These are phyloP conservation scores for Myxozyma neglecta DNA, from an alignment of 805 yeast species.

Conservation along the genomic window DNA sequence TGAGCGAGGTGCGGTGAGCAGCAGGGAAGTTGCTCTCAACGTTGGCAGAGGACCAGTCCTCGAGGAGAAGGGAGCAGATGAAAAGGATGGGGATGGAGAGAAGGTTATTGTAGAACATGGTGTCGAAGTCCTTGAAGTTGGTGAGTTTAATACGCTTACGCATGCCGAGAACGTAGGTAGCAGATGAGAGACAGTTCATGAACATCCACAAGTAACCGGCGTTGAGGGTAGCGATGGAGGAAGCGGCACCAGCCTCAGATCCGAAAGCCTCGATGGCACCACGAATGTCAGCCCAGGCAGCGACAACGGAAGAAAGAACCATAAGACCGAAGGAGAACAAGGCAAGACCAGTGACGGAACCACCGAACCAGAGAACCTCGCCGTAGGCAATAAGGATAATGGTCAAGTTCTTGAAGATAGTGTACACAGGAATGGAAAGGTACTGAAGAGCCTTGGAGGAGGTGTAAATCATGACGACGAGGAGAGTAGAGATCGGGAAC, in stretches of 20 bases:
- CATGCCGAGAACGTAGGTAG: conserved; percentile 89
- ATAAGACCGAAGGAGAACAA: conserved; percentile 83
- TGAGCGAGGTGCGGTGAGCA: conserved; percentile 63
- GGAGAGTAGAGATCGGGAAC: conserved; percentile 84
- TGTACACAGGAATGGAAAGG: conserved; percentile 91
- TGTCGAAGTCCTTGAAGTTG: conserved; percentile 64
- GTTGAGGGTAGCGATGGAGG: conserved; percentile 43
- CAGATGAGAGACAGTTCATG: conserved; percentile 88
- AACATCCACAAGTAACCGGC: conserved; percentile 97
- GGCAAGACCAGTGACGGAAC: conserved; percentile 84
- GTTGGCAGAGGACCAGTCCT: conserved; percentile 90
- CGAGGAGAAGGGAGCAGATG: conserved; percentile 70
- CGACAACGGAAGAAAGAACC: conserved; percentile 95
- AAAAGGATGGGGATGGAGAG: conserved; percentile 88
- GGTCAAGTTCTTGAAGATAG: conserved; percentile 96
- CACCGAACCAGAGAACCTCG: conserved; percentile 97
- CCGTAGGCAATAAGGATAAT: conserved; percentile 97
- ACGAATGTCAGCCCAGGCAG: conserved; percentile 79
- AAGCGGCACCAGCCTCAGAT: conserved; percentile 38
- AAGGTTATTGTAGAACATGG: conserved; percentile 97
- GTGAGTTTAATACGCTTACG: conserved; percentile 97
- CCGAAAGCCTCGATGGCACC: conserved; percentile 46
- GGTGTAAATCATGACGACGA: conserved; percentile 94
- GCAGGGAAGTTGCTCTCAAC: conserved; percentile 75
- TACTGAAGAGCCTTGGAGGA: conserved; percentile 91